Base-by-base conservation (phyloP, 306 rosid genomes). In the Lathyrus sativus region DNA sequence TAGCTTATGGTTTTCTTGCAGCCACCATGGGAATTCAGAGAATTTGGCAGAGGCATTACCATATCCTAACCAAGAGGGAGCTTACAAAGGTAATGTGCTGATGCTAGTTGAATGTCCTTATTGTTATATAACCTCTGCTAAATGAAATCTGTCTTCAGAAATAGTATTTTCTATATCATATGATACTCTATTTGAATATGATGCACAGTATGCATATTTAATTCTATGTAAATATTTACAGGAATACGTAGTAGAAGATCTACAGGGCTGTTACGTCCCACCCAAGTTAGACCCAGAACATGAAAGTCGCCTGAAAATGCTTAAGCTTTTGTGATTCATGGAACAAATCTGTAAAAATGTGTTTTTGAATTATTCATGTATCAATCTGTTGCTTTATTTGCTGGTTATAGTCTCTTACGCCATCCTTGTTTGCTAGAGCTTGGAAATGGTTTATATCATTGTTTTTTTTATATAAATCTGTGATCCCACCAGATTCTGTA, bases 41-140 rank as follows among this genome's bases (percentile, higher is more conserved):
- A 86, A 95, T 95, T 78, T 95, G 99, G 99, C 99, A 95, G 83
- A 85, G 96, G 80, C 99, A 95, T 82, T 95, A 95, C 82, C 97
- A 95, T 74, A 90, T 95, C 74, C 97, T 95, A 73, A 95, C 99
- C 77, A 95, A 90, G 85, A 87, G 89, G 80, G 97, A 95, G 79
- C 97, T 95, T 75, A 95, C 99, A 9, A 90, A 87, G 91, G 97
- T 95, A 74, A 62, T 22, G 22, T 70, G 19, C 8, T 1, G 14
- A 6, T 68, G 54, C 49, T 3, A 10, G 22, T 71, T 50, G 63
- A 64, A 60, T 33, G 9, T 49, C 12, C 41, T 3, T 53, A 3
- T 15, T 39, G 31, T 57, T 61, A 51, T 62, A 51, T 62, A 39
- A 57, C 29, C 43, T 49, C 33, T 70, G 31, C 72, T 11, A 42